Evolutionary conservation across 805 yeast species (phyloP).

Genomic region (Candida tammaniensis): DNA sequence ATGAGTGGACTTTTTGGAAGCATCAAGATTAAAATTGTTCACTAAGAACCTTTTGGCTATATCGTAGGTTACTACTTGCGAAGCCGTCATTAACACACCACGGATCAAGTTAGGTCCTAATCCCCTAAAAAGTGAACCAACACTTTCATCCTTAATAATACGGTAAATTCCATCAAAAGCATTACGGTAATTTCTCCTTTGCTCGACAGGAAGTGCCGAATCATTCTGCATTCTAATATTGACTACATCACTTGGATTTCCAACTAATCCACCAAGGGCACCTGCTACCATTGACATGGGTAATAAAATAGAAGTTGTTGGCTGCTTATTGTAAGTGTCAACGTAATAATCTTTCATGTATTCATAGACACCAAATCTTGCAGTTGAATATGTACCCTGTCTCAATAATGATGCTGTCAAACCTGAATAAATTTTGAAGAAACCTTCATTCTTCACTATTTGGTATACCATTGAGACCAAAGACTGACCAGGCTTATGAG

Average conservation of each 20-base stretch:
- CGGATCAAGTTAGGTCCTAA: slow-evolving; percentile 73
- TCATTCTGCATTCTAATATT: slow-evolving; percentile 92
- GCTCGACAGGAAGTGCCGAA: slow-evolving; percentile 58
- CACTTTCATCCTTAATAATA: slow-evolving; percentile 60
- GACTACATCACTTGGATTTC: slow-evolving; percentile 85
- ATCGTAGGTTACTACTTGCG: slow-evolving; percentile 87
- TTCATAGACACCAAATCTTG: slow-evolving; percentile 86
- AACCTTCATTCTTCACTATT: slow-evolving; percentile 63
- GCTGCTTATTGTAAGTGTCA: slow-evolving; percentile 41
- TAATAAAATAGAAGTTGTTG: slow-evolving; percentile 57
- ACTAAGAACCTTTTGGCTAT: slow-evolving; percentile 64
- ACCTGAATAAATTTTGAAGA: slow-evolving; percentile 74
- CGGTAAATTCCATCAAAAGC: slow-evolving; percentile 73
- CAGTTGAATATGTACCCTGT: slow-evolving; percentile 86
- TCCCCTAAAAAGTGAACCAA: slow-evolving; percentile 63
- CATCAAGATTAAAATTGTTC: slow-evolving; percentile 46
- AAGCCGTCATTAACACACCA: slow-evolving; percentile 86
- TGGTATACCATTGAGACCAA: slow-evolving; percentile 58
- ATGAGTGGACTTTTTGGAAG: slow-evolving; percentile 65
- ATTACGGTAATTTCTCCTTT: slow-evolving; percentile 71
- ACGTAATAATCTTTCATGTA: slow-evolving; percentile 54
- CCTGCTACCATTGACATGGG: slow-evolving; percentile 87
- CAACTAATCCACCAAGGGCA: slow-evolving; percentile 78
- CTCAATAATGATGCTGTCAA: slow-evolving; percentile 77
- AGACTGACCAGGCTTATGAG: slow-evolving; percentile 61